Conservation (phyloP, 495 filamentous ascomycete genomes). For the Geoglossum glabrum region DNA sequence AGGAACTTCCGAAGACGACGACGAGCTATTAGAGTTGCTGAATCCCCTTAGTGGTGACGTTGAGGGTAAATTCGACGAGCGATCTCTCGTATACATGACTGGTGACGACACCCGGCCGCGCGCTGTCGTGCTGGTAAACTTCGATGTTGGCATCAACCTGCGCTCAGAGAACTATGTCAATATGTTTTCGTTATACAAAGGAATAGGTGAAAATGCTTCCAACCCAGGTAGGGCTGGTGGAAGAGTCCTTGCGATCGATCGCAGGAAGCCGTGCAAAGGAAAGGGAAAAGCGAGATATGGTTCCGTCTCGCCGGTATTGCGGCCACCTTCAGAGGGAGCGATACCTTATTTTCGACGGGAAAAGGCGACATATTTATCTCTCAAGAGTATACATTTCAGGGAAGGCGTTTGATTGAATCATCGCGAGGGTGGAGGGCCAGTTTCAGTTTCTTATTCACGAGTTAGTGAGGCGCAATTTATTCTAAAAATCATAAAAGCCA, state of each 20-base stretch:
- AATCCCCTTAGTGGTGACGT: constrained; percentile 33
- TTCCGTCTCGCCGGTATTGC: not conserved
- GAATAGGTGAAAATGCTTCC: not conserved
- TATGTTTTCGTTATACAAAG: not conserved
- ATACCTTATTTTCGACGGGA: not conserved
- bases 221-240: not conserved
- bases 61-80: constrained; percentile 36
- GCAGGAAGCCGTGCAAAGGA: not conserved
- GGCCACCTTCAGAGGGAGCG: not conserved
- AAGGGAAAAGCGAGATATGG: not conserved
- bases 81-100: constrained; percentile 35
- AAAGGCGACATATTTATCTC: not conserved
- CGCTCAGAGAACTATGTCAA: not conserved
- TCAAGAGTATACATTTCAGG: not conserved
- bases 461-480: too few relatives aligned
- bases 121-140: constrained; percentile 39
- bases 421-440: not conserved
- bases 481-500: too few relatives aligned
- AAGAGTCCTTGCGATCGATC: not conserved
- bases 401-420: not conserved
- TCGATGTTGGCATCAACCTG: constrained; percentile 30
- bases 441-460: too few relatives aligned
- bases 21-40: constrained; percentile 31
- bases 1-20: constrained; percentile 15
- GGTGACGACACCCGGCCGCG: constrained; percentile 16